These are phyloP conservation scores for Suhomyces vadensis DNA, from an alignment of 805 yeast genomes.

Conservation along the genomic window DNA sequence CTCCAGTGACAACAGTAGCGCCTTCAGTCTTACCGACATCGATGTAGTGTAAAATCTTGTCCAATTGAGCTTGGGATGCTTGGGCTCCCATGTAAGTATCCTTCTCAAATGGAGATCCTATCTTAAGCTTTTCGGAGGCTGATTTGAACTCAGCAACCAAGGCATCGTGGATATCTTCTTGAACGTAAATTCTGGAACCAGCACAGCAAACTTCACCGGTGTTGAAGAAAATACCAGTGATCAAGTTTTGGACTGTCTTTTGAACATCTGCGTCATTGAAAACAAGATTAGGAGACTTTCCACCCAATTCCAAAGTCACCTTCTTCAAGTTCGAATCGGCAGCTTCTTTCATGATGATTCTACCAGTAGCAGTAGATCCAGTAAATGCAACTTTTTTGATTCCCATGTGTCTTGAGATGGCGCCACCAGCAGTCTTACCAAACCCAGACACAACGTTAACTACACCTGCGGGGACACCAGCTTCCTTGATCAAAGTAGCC, in stretches of 20 bases:
- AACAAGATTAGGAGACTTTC: conserved; percentile 90
- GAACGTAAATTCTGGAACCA: conserved; percentile 88
- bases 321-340: conserved; percentile 81
- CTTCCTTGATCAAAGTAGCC: conserved; percentile 67
- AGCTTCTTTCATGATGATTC: conserved; percentile 75
- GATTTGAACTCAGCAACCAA: conserved; percentile 62
- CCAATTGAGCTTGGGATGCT: conserved; percentile 76
- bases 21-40: conserved; percentile 81
- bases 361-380: conserved; percentile 92
- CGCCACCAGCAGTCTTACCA: conserved; percentile 83
- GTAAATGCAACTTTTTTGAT: conserved; percentile 92
- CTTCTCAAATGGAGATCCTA: conserved; percentile 84
- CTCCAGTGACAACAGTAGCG: conserved; percentile 81
- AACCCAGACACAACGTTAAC: conserved; percentile 84
- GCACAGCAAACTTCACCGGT: conserved; percentile 97
- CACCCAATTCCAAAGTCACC: conserved; percentile 93
- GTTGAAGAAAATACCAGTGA: conserved; percentile 85
- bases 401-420: conserved; percentile 73
- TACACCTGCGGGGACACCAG: conserved; percentile 92
- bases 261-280: conserved; percentile 83
- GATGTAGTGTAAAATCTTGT: conserved; percentile 74
- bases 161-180: conserved; percentile 79
- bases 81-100: conserved; percentile 89
- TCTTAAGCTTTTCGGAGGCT: conserved; percentile 56
- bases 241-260: conserved; percentile 71